Conservation (phyloP, 2,329 filamentous ascomycete genomes). For the Cercospora sesami region DNA sequence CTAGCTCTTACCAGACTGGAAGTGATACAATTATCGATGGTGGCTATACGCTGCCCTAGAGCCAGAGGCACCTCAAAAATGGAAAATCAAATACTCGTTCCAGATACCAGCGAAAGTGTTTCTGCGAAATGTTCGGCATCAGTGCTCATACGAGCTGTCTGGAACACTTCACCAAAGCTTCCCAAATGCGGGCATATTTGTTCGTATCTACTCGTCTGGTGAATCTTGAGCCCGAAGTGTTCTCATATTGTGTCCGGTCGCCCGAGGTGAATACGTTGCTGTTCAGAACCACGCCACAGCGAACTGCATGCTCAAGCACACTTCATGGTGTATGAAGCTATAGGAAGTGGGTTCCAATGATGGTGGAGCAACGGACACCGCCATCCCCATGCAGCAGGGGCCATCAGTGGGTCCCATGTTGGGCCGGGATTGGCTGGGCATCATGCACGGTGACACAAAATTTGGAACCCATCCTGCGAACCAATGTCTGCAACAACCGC, state of each 20-base stretch:
- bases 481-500: background rate
- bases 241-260: background rate
- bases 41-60: constrained; percentile 39
- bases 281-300: background rate
- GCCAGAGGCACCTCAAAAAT: background rate
- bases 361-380: background rate
- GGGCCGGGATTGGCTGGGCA: background rate
- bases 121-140: background rate
- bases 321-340: background rate
- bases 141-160: background rate
- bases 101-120: background rate
- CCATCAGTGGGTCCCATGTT: background rate
- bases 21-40: constrained; percentile 40
- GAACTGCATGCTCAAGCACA: background rate
- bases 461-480: background rate
- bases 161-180: background rate
- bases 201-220: background rate
- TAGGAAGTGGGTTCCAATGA: background rate
- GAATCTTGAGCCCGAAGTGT: too few species aligned
- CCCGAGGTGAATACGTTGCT: background rate
- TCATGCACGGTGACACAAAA: background rate
- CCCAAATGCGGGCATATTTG: background rate
- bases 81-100: background rate
- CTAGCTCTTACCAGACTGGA: constrained; percentile 37
- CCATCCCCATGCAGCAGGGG: background rate